Percentiles rank a stretch among this genome's conserved stretches.
These are phyloP conservation scores for Xerocomus potaroensis DNA, from an alignment of 768 basidiomycete species.

Conservation along the genomic window DNA sequence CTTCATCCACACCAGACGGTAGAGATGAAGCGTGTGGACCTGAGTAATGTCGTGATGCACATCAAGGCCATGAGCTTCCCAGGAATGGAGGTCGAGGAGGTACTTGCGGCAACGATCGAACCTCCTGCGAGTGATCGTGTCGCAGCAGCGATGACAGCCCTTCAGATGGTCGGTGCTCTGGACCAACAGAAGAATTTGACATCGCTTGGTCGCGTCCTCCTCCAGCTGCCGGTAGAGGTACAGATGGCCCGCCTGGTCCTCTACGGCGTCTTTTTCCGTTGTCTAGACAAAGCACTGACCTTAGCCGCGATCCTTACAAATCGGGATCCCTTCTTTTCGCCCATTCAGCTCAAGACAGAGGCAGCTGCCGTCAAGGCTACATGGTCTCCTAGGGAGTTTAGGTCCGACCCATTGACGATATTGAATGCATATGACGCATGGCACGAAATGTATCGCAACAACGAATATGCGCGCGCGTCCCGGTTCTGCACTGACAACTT, in stretches of 20 bases:
- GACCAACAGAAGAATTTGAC: conserved; percentile 74
- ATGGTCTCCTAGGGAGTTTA: conserved; percentile 77
- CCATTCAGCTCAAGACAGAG: conserved; percentile 68
- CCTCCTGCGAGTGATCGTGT: conserved; percentile 79
- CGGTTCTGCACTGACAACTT: conserved; percentile 83
- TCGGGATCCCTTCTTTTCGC: conserved; percentile 87
- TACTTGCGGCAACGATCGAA: conserved; percentile 80
- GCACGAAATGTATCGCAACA: conserved; percentile 64
- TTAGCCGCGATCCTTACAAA: conserved; percentile 89
- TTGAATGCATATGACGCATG: conserved; percentile 80
- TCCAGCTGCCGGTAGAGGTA: conserved; percentile 86
- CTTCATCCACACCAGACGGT: conserved; percentile 83
- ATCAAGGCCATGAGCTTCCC: conserved; percentile 91
- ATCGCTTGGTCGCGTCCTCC: conserved; percentile 80
- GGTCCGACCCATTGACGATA: conserved; percentile 78
- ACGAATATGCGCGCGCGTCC: conserved; percentile 63
- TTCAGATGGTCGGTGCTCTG: conserved; percentile 85
- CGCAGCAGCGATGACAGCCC: conserved; percentile 68
- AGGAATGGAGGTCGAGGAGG: conserved; percentile 80
- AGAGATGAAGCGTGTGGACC: conserved; percentile 90
- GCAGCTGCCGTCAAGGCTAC: conserved; percentile 69
- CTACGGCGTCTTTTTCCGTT: conserved; percentile 90
- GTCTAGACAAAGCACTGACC: conserved; percentile 81
- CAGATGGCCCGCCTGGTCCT: conserved; percentile 87
- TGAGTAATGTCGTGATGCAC: conserved; percentile 94